Conservation (phyloP, 2,329 filamentous ascomycete genomes). For the Tolypocladium guangdongense region DNA sequence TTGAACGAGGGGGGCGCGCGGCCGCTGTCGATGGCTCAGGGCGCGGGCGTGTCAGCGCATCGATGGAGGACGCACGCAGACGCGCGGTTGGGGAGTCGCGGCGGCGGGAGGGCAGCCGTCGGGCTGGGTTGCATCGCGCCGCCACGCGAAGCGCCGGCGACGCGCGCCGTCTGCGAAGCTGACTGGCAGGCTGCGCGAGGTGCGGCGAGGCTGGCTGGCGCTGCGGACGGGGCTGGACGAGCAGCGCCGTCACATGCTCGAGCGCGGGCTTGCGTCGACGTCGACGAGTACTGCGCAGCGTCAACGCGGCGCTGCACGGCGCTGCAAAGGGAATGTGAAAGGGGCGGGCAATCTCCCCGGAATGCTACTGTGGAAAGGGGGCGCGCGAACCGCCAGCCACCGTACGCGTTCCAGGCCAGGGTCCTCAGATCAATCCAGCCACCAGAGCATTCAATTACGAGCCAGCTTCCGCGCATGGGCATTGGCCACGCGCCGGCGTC, state of each 20-base stretch:
- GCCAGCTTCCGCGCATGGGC: no score
- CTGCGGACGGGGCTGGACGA: not conserved
- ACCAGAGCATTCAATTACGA: no score
- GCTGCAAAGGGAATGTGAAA: not conserved
- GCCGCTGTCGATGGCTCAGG: not conserved
- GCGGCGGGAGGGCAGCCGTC: not conserved
- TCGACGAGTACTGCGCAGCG: no score
- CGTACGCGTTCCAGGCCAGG: no score
- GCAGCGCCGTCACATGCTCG: no score
- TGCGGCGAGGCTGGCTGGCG: not conserved
- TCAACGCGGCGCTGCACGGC: not conserved
- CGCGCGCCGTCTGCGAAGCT: not conserved
- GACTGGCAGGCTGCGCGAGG: not conserved
- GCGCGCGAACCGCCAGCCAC: no score
- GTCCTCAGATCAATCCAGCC: no score
- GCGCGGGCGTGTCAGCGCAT: not conserved
- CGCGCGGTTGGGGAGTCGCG: not conserved
- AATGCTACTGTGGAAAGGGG: no score
- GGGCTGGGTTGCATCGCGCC: not conserved
- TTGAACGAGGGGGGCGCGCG: not conserved
- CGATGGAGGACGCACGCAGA: not conserved
- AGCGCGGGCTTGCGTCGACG: no score
- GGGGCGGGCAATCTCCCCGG: no score
- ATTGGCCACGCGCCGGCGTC: not conserved
- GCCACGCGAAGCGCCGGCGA: no score